A percentile compares a stretch with the other conserved stretches of the same genome.
phyloP scores from a whole-genome alignment of 176 grass and related monocot species.

The Carex pumila region DNA sequence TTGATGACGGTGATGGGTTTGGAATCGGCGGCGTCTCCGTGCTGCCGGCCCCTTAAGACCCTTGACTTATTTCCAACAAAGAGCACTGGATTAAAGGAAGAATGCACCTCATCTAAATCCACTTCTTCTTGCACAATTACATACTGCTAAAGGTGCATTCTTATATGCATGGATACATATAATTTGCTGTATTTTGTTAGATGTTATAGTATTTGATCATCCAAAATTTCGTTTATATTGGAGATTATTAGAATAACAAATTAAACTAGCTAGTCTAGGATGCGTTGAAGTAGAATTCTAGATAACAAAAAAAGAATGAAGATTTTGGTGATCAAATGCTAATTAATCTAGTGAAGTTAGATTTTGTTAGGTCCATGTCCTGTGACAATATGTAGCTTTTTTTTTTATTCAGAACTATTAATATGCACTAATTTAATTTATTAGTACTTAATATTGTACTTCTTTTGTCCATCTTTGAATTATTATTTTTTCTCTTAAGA shows the following conservation, averaged over 20 bases:
- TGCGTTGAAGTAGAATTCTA: background rate
- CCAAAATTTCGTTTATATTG: constrained; percentile 7
- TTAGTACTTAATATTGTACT: background rate
- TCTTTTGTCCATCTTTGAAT: background rate
- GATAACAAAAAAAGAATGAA: background rate
- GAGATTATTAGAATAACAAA: background rate
- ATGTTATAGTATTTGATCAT: constrained; percentile 9
- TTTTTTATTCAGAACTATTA: background rate
- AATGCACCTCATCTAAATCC: constrained; percentile 14
- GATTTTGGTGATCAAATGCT: constrained; percentile 20
- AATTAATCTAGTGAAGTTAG: background rate
- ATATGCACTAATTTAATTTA: background rate
- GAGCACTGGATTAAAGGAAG: constrained; percentile 47
- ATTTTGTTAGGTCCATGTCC: background rate
- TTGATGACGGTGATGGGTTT: constrained; percentile 6
- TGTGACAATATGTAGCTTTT: background rate
- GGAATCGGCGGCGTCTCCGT: background rate
- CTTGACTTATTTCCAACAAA: constrained; percentile 85
- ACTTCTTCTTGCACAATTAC: constrained; percentile 9
- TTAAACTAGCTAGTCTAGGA: background rate
- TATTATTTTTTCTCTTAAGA: background rate
- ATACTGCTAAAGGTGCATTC: constrained; percentile 10
- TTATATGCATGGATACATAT: background rate
- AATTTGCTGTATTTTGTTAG: background rate
- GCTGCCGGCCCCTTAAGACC: constrained; percentile 67